Conservation (phyloP, 2,329 filamentous ascomycete genomes). For the Teratosphaeriaceae sp. region DNA sequence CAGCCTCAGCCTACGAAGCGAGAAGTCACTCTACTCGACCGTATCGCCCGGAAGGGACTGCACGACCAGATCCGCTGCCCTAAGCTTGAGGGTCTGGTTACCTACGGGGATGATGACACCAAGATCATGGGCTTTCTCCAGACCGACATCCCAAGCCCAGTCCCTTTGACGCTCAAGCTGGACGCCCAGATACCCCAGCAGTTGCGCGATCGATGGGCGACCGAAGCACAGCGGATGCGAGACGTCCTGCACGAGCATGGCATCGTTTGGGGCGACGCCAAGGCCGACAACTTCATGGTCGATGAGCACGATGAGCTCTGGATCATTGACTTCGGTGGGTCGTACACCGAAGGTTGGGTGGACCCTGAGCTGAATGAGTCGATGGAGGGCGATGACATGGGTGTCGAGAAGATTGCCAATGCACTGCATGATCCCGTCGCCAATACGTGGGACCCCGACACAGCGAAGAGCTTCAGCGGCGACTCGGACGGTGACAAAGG, state of each 20-base stretch:
- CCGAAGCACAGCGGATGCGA: constrained; percentile 22
- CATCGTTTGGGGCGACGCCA: constrained; percentile 35
- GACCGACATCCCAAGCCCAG: constrained; percentile 25
- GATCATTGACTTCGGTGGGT: constrained; percentile 35
- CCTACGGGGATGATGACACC: constrained; percentile 12
- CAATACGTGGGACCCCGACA: constrained; percentile 18
- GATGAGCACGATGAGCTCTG: constrained; percentile 30
- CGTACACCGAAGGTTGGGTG: constrained; percentile 33
- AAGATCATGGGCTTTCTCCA: constrained; percentile 30
- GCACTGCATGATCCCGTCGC: constrained; percentile 22
- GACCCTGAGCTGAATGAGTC: constrained; percentile 30
- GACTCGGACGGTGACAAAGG: not conserved
- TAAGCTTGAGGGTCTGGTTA: constrained; percentile 24
- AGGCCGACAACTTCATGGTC: constrained; percentile 36
- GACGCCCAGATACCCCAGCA: constrained; percentile 23
- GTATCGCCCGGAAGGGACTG: constrained; percentile 22
- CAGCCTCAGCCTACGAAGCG: constrained; percentile 28
- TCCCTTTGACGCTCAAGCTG: constrained; percentile 26
- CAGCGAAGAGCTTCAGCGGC: constrained; percentile 7
- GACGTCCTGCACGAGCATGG: constrained; percentile 26
- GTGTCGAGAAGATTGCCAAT: constrained; percentile 24
- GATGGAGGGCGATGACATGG: constrained; percentile 29
- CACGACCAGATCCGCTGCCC: constrained; percentile 26
- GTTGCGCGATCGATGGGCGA: constrained; percentile 26
- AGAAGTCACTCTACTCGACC: constrained; percentile 26